Conservation (phyloP, 139 green algal species). For the Chlorella sp. region DNA sequence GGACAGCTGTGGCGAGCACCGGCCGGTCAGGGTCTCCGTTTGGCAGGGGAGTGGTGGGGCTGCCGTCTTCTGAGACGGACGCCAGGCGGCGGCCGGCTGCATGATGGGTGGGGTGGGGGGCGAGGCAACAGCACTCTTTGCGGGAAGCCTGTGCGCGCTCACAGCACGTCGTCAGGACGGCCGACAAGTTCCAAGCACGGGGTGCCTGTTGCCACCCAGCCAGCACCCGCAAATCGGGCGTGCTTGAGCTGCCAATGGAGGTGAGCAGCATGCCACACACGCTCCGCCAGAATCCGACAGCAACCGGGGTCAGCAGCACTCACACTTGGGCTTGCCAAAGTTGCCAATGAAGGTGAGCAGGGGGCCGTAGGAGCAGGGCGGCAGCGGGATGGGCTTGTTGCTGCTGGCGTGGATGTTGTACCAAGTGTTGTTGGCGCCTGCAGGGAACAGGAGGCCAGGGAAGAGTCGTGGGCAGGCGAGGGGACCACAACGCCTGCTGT, state of each 20-base stretch:
- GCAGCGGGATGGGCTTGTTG: background rate
- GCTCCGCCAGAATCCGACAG: too few species aligned
- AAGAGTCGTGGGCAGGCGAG: background rate
- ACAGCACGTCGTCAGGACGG: too few species aligned
- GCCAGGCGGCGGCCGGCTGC: background rate
- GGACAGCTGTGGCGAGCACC: background rate
- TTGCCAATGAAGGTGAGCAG: constrained; percentile 24
- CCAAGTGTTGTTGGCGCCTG: constrained; percentile 27
- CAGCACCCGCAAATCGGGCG: too few species aligned
- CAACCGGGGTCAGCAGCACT: too few species aligned
- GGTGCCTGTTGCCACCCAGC: too few species aligned
- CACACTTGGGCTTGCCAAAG: constrained; percentile 1
- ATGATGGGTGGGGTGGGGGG: background rate
- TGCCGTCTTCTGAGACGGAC: background rate
- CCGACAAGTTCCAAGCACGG: too few species aligned
- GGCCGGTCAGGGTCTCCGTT: background rate
- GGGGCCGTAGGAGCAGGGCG: constrained; percentile 7
- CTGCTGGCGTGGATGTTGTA: background rate
- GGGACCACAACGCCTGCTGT: too few species aligned
- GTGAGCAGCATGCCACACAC: too few species aligned
- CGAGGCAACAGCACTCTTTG: too few species aligned
- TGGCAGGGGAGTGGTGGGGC: background rate
- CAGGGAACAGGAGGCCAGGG: background rate
- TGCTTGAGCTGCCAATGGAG: too few species aligned
- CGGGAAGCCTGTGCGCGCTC: too few species aligned